Evolutionary conservation across 371 early-diverging fungal genomes (phyloP).

Genomic region (Syncephalastrum contaminatum): DNA sequence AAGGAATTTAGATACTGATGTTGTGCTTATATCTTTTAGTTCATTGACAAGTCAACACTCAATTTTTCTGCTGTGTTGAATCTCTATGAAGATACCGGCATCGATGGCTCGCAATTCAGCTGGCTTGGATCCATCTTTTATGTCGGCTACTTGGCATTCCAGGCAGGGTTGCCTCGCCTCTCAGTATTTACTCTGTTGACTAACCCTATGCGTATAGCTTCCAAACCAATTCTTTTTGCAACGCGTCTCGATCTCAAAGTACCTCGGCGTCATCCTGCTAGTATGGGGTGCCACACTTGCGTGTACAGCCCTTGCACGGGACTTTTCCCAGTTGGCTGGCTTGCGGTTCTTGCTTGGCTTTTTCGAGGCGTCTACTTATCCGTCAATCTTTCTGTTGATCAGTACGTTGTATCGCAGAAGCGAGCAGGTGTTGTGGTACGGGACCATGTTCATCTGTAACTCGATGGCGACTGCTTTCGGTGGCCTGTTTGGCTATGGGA

Average conservation of each 20-base stretch:
- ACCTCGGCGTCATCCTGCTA: conserved; percentile 23
- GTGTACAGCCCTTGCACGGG: conserved; percentile 16
- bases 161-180: too few species aligned
- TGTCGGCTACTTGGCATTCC: not conserved
- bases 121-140: conserved; percentile 31
- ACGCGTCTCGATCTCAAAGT: conserved; percentile 27
- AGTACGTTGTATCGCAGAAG: conserved; percentile 33
- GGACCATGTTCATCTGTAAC: conserved; percentile 33
- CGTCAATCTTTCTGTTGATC: conserved; percentile 32
- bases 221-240: conserved; percentile 38
- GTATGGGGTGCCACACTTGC: conserved; percentile 28
- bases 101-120: conserved; percentile 21
- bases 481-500: conserved; percentile 28
- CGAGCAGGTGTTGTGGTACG: conserved; percentile 30
- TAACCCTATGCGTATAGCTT: conserved; percentile 4
- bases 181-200: not conserved
- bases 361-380: conserved; percentile 34
- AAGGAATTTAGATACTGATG: not conserved
- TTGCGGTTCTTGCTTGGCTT: conserved; percentile 35
- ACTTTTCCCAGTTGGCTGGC: conserved; percentile 31
- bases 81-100: conserved; percentile 13
- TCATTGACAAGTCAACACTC: conserved; percentile 24
- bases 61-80: conserved; percentile 20
- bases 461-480: conserved; percentile 21
- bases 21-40: conserved; percentile 7